Evolutionary conservation across 129 eudicot genomes (phyloP).

Genomic region (Artemisia tridentata): DNA sequence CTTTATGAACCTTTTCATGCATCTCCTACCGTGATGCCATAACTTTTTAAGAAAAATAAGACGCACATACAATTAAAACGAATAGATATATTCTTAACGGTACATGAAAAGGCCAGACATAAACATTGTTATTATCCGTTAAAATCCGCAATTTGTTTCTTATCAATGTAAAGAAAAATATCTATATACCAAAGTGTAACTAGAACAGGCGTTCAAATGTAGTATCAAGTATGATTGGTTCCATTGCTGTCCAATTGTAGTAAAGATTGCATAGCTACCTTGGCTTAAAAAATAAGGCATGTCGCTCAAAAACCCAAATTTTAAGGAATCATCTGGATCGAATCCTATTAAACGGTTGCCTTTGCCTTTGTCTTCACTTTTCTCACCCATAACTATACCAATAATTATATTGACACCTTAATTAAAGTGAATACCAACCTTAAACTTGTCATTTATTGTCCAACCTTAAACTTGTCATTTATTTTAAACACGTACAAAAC

Average conservation of each 20-base stretch:
- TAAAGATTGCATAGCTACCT: slow-evolving; percentile 28
- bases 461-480: slow-evolving; percentile 13
- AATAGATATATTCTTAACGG: too few relatives aligned
- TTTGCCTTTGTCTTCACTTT: slow-evolving; percentile 47
- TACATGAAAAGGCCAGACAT: too few relatives aligned
- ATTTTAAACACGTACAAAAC: neutral
- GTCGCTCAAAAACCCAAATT: slow-evolving; percentile 10
- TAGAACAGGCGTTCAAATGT: neutral
- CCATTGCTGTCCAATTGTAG: slow-evolving; percentile 9
- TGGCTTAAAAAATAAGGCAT: slow-evolving; percentile 47
- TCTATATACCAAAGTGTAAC: neutral
- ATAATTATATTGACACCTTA: slow-evolving; percentile 22
- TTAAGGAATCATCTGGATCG: slow-evolving; percentile 5
- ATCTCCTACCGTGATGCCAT: too few relatives aligned
- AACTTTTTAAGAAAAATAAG: too few relatives aligned
- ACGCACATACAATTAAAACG: too few relatives aligned
- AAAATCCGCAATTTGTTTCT: neutral
- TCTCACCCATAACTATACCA: slow-evolving; percentile 52
- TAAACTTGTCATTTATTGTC: slow-evolving; percentile 20
- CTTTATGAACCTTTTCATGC: too few relatives aligned
- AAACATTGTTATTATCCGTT: too few relatives aligned
- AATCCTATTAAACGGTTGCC: slow-evolving; percentile 16
- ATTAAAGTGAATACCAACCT: slow-evolving; percentile 32
- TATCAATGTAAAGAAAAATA: neutral
- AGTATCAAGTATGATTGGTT: neutral